These are phyloP conservation scores for Orbilia oligospora DNA, from an alignment of 2,329 filamentous ascomycete species.

Conservation along the genomic window DNA sequence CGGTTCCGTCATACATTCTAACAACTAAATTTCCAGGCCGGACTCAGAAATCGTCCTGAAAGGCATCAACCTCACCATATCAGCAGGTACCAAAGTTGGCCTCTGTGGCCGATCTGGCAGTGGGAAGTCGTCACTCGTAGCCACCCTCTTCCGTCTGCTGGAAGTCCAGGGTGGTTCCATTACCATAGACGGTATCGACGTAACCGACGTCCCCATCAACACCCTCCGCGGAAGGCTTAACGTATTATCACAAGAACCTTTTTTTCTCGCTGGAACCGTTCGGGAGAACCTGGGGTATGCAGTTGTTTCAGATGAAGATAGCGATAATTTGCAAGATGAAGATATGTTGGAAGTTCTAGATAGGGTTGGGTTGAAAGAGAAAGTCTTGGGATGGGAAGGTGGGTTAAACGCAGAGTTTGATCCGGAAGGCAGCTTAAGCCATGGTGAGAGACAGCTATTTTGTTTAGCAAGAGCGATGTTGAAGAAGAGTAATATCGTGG, in stretches of 20 bases:
- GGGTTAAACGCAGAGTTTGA: conserved; percentile 47
- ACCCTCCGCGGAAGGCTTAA: conserved; percentile 52
- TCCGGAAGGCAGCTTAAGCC: conserved; percentile 43
- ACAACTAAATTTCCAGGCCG: neutral
- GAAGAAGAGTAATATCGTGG: conserved; percentile 44
- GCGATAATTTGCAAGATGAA: conserved; percentile 12
- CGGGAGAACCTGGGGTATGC: conserved; percentile 53
- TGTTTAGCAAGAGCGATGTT: conserved; percentile 70
- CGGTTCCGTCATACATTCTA: neutral
- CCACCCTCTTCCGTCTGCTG: conserved; percentile 50
- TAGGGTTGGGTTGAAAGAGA: conserved; percentile 48
- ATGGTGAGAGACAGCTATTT: conserved; percentile 68
- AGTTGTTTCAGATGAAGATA: conserved; percentile 31
- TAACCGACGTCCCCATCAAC: conserved; percentile 44
- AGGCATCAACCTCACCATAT: conserved; percentile 35
- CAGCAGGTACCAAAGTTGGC: conserved; percentile 46
- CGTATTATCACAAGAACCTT: conserved; percentile 59
- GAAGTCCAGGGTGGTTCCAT: conserved; percentile 49
- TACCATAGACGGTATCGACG: conserved; percentile 51
- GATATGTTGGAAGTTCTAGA: conserved; percentile 40
- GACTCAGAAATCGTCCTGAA: conserved; percentile 57
- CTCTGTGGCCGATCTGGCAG: conserved; percentile 60
- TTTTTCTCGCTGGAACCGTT: conserved; percentile 51
- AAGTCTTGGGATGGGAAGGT: conserved; percentile 37
- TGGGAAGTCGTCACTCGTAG: conserved; percentile 59